Percentiles rank a stretch among this genome's conserved stretches.
phyloP scores from a whole-genome alignment of 1,284 basidiomycete genomes.

The Puccinia novopanici region DNA sequence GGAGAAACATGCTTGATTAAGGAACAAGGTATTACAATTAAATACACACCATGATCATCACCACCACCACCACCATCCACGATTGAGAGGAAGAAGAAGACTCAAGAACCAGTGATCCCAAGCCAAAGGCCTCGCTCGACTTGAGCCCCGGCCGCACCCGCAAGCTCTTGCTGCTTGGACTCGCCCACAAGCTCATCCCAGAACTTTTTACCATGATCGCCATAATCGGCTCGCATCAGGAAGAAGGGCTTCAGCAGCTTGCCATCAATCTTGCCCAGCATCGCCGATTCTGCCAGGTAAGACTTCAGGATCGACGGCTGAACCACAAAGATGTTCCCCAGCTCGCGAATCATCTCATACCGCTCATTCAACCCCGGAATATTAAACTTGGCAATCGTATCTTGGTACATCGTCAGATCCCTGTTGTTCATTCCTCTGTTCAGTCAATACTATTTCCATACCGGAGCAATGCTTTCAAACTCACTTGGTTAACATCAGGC shows the following conservation, averaged over 20 bases:
- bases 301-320: slow-evolving; percentile 87
- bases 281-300: slow-evolving; percentile 80
- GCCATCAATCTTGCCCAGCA: slow-evolving; percentile 86
- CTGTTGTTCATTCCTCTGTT: slow-evolving; percentile 61
- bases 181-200: slow-evolving; percentile 51
- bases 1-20: background rate
- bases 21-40: background rate
- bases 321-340: slow-evolving; percentile 95
- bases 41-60: slow-evolving; percentile 1
- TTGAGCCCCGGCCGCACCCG: background rate
- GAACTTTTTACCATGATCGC: slow-evolving; percentile 54
- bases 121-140: slow-evolving; percentile 49
- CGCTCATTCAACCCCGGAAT: slow-evolving; percentile 85
- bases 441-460: background rate
- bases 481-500: slow-evolving; percentile 94
- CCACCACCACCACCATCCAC: background rate
- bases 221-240: slow-evolving; percentile 79
- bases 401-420: slow-evolving; percentile 96
- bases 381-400: slow-evolving; percentile 76
- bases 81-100: slow-evolving; percentile 4
- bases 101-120: slow-evolving; percentile 35
- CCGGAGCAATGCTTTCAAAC: background rate
- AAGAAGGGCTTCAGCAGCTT: slow-evolving; percentile 86
- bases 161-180: slow-evolving; percentile 20
- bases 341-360: slow-evolving; percentile 96